These are phyloP conservation scores for Lolium rigidum DNA, from an alignment of 176 grass and related monocot genomes.

Conservation along the genomic window DNA sequence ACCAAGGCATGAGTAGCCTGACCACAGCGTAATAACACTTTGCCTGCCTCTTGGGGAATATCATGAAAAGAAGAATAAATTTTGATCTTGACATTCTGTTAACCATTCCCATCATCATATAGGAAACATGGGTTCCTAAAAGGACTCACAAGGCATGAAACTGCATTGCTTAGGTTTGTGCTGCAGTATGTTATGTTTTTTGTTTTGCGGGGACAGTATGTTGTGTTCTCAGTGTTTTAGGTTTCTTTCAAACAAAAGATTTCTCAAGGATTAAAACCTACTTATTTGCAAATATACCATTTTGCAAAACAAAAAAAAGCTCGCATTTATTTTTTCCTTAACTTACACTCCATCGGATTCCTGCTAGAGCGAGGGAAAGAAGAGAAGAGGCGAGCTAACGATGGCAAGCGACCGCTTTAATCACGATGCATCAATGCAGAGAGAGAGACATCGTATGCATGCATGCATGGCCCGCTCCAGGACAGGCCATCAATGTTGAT, in stretches of 20 bases:
- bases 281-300: not conserved
- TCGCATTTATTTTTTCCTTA: too few species aligned
- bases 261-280: not conserved
- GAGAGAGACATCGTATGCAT: too few species aligned
- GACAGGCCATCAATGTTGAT: too few species aligned
- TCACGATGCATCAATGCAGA: too few species aligned
- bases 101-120: slow-evolving; percentile 7
- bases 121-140: slow-evolving; percentile 28
- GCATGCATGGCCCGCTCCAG: too few species aligned
- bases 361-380: too few species aligned
- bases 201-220: too few species aligned
- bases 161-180: not conserved
- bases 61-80: slow-evolving; percentile 30
- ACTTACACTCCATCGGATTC: too few species aligned
- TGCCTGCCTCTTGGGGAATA: slow-evolving; percentile 42
- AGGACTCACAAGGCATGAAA: slow-evolving; percentile 19
- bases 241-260: not conserved
- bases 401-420: too few species aligned
- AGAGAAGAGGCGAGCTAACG: too few species aligned
- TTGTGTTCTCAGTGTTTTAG: not conserved
- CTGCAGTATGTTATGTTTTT: not conserved
- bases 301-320: too few species aligned
- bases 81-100: slow-evolving; percentile 37
- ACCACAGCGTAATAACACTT: not conserved
- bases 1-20: slow-evolving; percentile 27